A percentile compares a stretch with the other conserved stretches of the same genome.
Conservation (phyloP, 495 filamentous ascomycete species). For the Penicillium tannophilum region DNA sequence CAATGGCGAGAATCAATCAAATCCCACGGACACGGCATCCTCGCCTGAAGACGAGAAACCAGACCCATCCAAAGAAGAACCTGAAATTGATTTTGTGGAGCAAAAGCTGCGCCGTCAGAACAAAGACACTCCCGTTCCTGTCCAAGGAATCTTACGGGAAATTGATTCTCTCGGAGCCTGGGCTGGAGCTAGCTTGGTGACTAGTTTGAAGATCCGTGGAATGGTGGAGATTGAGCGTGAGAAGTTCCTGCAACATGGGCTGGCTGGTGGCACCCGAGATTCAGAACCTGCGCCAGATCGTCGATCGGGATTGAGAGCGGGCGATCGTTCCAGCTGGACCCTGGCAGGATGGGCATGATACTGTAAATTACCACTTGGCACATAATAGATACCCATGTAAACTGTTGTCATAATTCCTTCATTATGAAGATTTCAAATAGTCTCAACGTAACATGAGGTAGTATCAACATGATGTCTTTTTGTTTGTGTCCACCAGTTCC, state of each 20-base stretch:
- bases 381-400: conserved; percentile 7
- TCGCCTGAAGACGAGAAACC: conserved; percentile 45
- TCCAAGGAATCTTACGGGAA: conserved; percentile 66
- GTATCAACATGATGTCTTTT: too few species aligned
- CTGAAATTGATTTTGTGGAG: conserved; percentile 64
- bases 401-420: not conserved
- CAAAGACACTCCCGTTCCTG: conserved; percentile 44
- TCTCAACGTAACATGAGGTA: too few species aligned
- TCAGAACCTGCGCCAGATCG: conserved; percentile 57
- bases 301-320: conserved; percentile 54
- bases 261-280: conserved; percentile 67
- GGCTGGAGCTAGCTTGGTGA: conserved; percentile 83
- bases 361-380: conserved; percentile 18
- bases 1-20: conserved; percentile 9
- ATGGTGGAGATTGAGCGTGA: conserved; percentile 86
- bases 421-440: not conserved
- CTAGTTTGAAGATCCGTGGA: conserved; percentile 74
- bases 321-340: conserved; percentile 72
- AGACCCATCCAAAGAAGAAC: conserved; percentile 26
- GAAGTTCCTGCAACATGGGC: conserved; percentile 74
- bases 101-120: conserved; percentile 57
- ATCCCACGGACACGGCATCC: conserved; percentile 26
- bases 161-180: conserved; percentile 85
- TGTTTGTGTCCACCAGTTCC: too few species aligned
- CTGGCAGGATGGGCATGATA: conserved; percentile 73